These are phyloP conservation scores for Adansonia gregorii DNA, from an alignment of 441 rosid genomes.

Conservation along the genomic window DNA sequence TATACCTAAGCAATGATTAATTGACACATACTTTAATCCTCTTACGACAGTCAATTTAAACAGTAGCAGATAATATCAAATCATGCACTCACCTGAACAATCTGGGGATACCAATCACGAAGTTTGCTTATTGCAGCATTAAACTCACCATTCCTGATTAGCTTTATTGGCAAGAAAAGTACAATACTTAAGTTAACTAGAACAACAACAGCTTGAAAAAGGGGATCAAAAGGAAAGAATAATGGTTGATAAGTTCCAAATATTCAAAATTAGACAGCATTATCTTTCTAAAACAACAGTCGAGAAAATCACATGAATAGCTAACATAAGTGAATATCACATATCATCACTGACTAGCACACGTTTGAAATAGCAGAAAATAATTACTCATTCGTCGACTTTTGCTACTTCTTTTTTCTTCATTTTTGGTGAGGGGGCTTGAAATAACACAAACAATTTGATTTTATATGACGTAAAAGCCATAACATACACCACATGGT, in stretches of 20 bases:
- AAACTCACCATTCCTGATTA: conserved; percentile 79
- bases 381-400: neutral
- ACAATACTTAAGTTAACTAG: conserved; percentile 14
- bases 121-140: conserved; percentile 70
- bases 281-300: neutral
- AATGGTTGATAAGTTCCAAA: neutral
- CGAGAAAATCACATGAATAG: neutral
- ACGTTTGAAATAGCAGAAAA: neutral
- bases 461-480: neutral
- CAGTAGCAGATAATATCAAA: neutral
- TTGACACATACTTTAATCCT: neutral
- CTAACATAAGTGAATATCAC: neutral
- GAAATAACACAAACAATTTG: neutral
- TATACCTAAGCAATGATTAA: neutral
- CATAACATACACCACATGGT: neutral
- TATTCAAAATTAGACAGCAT: neutral
- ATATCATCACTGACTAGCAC: neutral
- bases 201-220: neutral
- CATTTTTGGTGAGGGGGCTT: neutral
- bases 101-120: conserved; percentile 78
- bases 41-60: neutral
- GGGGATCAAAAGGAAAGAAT: neutral
- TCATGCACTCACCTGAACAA: conserved; percentile 61
- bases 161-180: conserved; percentile 48
- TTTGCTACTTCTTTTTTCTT: neutral